Evolutionary conservation across 2,329 filamentous ascomycete species (phyloP).

Genomic region (Colletotrichum agaves): DNA sequence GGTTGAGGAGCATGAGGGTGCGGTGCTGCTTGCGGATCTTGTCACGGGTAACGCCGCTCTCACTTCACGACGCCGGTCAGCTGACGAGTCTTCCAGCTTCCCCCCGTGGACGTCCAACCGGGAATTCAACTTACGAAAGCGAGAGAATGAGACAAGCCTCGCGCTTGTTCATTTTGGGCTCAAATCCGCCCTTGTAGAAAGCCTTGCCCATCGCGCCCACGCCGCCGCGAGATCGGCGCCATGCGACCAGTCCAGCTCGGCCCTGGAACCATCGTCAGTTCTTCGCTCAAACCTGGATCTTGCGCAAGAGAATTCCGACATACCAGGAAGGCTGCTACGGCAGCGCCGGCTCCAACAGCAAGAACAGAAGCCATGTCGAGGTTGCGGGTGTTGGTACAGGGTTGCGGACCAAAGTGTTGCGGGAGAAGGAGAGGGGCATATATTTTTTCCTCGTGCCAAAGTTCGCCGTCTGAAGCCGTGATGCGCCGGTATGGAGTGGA

Average conservation of each 20-base stretch:
- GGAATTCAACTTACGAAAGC: constrained; percentile 72
- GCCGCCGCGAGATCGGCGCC: constrained; percentile 82
- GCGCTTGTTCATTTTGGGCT: constrained; percentile 90
- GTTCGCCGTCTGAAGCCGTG: constrained; percentile 18
- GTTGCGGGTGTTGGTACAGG: not conserved
- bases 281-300: not conserved
- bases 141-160: constrained; percentile 93
- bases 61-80: constrained; percentile 61
- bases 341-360: constrained; percentile 59
- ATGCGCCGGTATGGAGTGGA: not conserved
- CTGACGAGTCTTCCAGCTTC: not conserved
- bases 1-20: constrained; percentile 95
- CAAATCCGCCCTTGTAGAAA: constrained; percentile 99
- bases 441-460: not conserved
- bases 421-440: not conserved
- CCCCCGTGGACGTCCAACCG: not conserved
- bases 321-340: constrained; percentile 64
- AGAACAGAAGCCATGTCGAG: constrained; percentile 55
- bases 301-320: constrained; percentile 33
- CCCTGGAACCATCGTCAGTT: constrained; percentile 65
- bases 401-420: constrained; percentile 18
- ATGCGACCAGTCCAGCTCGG: constrained; percentile 89
- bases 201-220: constrained; percentile 85
- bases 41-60: constrained; percentile 88
- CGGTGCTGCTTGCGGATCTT: constrained; percentile 96